Evolutionary conservation across 176 grass and related monocot species (phyloP), one percentile per base, ranked within the genome.

Genomic region (Oryza glumipatula): DNA sequence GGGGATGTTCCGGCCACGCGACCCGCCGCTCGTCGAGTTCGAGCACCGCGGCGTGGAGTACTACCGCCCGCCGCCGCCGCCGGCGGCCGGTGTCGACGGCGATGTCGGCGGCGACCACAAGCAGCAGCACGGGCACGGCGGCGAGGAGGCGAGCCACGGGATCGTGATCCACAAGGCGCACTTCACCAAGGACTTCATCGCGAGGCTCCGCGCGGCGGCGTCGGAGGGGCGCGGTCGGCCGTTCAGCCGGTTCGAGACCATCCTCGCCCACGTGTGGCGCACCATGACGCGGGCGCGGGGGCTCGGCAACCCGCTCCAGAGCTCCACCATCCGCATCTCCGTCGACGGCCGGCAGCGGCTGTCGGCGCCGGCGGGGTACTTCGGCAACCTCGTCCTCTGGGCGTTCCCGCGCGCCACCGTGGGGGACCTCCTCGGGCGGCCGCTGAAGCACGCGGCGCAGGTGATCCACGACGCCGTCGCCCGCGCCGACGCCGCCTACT

Each of bases 301-400:
- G 0, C 88, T 95, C 49, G 73, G 65, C 39, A 74, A 83, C 24
- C 82, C 60, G 0, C 36, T 15, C 21, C 52, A 81, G 63, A 21
- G 46, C 47, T 86, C 82, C 17, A 76, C 82, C 39, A 73, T 92
- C 65, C 90, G 90, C 38, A 82, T 95, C 64, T 88, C 90, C 0
- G 90, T 95, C 21, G 88, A 95, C 58, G 90, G 93, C 6, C 86
- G 93, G 36, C 51, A 15, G 5, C 88, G 93, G 23, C 35, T 92
- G 3, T 52, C 35, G 13, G 82, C 87, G 13, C 88, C 90, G 2
- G 44, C 89, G 2, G 86, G 72, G 0, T 95, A 90, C 83, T 90
- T 91, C 45, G 90, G 93, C 36, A 95, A 95, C 85, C 22, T 90
- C 0, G 90, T 95, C 0, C 85, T 95, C 2, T 95, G 93, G 93